These are phyloP conservation scores for Sinapis alba DNA, from an alignment of 441 rosid species.

Conservation along the genomic window DNA sequence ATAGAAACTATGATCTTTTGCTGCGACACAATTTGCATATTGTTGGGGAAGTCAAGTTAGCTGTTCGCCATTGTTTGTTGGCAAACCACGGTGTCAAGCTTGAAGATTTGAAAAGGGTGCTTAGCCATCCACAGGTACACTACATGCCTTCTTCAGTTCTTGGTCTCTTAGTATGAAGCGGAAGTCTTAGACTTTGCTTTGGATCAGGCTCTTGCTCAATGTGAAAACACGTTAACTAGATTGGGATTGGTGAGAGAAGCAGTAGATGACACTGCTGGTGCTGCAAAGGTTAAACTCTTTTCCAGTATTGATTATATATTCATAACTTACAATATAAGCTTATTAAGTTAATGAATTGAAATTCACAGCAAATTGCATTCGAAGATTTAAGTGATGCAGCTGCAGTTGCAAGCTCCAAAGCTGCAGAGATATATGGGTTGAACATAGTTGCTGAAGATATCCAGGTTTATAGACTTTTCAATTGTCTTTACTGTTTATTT, in stretches of 20 bases:
- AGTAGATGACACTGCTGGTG: slow-evolving; percentile 96
- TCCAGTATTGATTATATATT: not conserved
- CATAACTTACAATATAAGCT: slow-evolving; percentile 12
- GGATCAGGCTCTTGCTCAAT: slow-evolving; percentile 95
- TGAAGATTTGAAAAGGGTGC: slow-evolving; percentile 81
- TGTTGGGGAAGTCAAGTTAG: slow-evolving; percentile 93
- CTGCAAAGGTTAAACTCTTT: slow-evolving; percentile 70
- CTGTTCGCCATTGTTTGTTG: slow-evolving; percentile 93
- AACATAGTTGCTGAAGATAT: slow-evolving; percentile 88
- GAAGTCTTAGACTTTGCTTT: not conserved
- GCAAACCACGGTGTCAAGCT: slow-evolving; percentile 83
- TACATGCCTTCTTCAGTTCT: slow-evolving; percentile 1
- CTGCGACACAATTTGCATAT: slow-evolving; percentile 92
- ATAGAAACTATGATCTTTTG: slow-evolving; percentile 91
- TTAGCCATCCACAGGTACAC: slow-evolving; percentile 97
- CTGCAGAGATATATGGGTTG: slow-evolving; percentile 77
- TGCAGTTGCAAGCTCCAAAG: slow-evolving; percentile 91
- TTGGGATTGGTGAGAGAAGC: slow-evolving; percentile 91
- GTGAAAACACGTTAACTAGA: slow-evolving; percentile 85
- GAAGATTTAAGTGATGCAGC: slow-evolving; percentile 67
- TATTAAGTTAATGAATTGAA: slow-evolving; percentile 13
- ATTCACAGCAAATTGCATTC: slow-evolving; percentile 67
- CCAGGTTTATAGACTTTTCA: slow-evolving; percentile 61
- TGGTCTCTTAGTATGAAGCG: slow-evolving; percentile 14
- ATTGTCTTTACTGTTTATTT: not conserved